Evolutionary conservation across 2,329 filamentous ascomycete genomes (phyloP).

Genomic region (Stachybotrys echinatus): DNA sequence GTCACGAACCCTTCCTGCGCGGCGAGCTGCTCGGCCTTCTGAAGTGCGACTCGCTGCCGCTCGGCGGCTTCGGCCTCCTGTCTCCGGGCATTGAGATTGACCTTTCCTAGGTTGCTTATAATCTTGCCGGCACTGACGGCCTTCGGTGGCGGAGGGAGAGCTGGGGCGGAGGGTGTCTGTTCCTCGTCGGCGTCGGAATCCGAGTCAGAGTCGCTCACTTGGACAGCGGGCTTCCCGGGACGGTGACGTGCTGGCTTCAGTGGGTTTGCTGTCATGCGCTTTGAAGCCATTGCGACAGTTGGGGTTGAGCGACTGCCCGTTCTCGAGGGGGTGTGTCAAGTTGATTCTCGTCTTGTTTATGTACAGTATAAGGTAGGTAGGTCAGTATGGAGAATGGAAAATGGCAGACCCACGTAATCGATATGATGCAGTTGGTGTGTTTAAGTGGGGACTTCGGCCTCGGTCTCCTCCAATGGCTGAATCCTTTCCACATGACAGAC

Average conservation of each 20-base stretch:
- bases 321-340: no score
- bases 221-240: conserved; percentile 69
- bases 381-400: no score
- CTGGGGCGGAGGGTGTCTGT: conserved; percentile 19
- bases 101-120: conserved; percentile 45
- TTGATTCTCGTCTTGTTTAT: no score
- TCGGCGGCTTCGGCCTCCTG: conserved; percentile 42
- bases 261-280: conserved; percentile 92
- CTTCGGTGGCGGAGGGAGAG: conserved; percentile 51
- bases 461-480: no score
- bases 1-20: conserved; percentile 61
- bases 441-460: no score
- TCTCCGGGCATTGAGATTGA: conserved; percentile 44
- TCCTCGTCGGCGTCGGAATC: conserved; percentile 39
- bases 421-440: no score
- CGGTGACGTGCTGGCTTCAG: conserved; percentile 75
- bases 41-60: conserved; percentile 39
- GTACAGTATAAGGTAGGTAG: no score
- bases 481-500: no score
- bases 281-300: conserved; percentile 52
- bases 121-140: conserved; percentile 52
- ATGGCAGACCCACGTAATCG: no score
- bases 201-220: conserved; percentile 48
- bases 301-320: background rate
- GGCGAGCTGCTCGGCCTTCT: conserved; percentile 44